phyloP scores from a whole-genome alignment of 169 alveolate species.

The Plasmodium falciparum region DNA sequence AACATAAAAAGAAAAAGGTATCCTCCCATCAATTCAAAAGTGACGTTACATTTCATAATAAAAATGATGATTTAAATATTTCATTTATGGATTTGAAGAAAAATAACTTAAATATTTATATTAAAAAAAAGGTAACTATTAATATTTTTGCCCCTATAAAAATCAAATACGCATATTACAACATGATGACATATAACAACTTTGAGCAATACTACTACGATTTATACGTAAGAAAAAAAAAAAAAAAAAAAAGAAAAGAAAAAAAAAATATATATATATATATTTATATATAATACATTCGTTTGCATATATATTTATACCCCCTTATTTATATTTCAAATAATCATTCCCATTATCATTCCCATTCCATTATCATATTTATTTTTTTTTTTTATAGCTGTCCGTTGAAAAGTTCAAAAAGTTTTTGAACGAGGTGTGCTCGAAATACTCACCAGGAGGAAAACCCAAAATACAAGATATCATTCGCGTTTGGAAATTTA shows the following conservation, averaged over 20 bases:
- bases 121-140: slow-evolving; percentile 17
- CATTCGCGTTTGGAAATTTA: slow-evolving; percentile 14
- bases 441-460: neutral
- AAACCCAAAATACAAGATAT: slow-evolving; percentile 38
- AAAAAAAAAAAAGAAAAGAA: neutral
- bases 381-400: slow-evolving; percentile 4
- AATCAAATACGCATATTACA: slow-evolving; percentile 13
- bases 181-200: slow-evolving; percentile 64
- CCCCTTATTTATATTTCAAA: too few relatives aligned
- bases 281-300: neutral
- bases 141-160: slow-evolving; percentile 46
- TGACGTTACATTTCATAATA: neutral
- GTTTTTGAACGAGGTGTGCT: slow-evolving; percentile 9
- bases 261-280: neutral
- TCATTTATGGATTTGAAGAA: slow-evolving; percentile 46
- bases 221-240: slow-evolving; percentile 35
- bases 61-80: slow-evolving; percentile 21
- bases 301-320: too few relatives aligned
- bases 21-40: neutral
- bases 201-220: slow-evolving; percentile 66
- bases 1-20: slow-evolving; percentile 8
- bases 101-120: slow-evolving; percentile 28
- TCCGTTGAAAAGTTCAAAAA: slow-evolving; percentile 42
- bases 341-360: too few relatives aligned
- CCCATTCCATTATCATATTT: too few relatives aligned